A percentile compares a stretch with the other conserved stretches of the same genome.
phyloP scores from a whole-genome alignment of 148 eudicot genomes.

The Chenopodium quinoa region DNA sequence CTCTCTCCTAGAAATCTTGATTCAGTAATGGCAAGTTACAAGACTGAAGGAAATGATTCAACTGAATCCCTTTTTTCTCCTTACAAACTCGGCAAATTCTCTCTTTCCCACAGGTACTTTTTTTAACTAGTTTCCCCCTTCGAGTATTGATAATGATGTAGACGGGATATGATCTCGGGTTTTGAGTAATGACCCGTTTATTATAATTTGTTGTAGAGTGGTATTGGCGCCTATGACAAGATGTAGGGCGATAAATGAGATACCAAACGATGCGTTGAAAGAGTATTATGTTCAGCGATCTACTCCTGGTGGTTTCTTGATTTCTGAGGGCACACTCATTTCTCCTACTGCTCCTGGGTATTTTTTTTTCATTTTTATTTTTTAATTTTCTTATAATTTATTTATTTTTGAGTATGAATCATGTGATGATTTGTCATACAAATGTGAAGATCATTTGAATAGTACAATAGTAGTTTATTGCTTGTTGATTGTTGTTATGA shows the following conservation, averaged over 20 bases:
- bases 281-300: constrained; percentile 84
- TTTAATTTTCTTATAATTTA: not conserved
- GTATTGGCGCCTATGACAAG: constrained; percentile 97
- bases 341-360: constrained; percentile 91
- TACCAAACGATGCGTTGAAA: constrained; percentile 54
- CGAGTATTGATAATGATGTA: too few relatives aligned
- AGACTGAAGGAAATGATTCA: constrained; percentile 14
- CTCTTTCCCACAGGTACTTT: constrained; percentile 73
- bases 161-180: too few relatives aligned
- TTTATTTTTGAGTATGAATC: not conserved
- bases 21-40: constrained; percentile 19
- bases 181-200: too few relatives aligned
- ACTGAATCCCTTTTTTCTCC: constrained; percentile 56
- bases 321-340: constrained; percentile 79
- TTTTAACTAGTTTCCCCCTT: too few relatives aligned
- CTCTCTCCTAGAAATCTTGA: not conserved
- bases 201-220: constrained; percentile 41
- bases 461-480: too few relatives aligned
- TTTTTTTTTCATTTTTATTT: not conserved
- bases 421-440: not conserved
- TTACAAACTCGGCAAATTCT: constrained; percentile 73
- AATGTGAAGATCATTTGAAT: too few relatives aligned
- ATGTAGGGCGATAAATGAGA: constrained; percentile 72
- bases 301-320: constrained; percentile 78
- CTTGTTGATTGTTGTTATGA: too few relatives aligned